Base-by-base conservation (phyloP, 163 green algal species). In the Chlamydomonas reinhardtii region DNA sequence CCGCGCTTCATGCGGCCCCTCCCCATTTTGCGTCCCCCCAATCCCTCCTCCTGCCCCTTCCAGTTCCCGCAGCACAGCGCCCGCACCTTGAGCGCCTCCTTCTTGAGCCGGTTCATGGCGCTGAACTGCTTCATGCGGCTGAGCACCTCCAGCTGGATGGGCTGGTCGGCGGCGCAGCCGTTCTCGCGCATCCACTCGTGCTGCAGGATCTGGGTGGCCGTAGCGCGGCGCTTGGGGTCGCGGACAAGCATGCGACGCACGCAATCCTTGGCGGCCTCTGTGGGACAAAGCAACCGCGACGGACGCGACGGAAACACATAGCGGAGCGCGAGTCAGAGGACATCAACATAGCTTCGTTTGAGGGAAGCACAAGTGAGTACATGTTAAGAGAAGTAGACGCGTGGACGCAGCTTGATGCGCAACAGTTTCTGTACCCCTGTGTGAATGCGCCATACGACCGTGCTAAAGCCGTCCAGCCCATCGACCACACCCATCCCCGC, bases 21-120 rank as follows among this genome's bases (percentile, higher is more conserved):
- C n/a, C n/a, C n/a, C n/a, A 14, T 48, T 5, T 48, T 48, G 39
- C 48, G 48, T 14, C 14, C 48, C 48, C 48, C 6, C 43, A 54
- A 6, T 16, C 48, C 11, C 14, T 56, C 6, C 12, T 20, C 12
- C 48, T 2, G 19, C 19, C 59, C 59, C 4, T n/a, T 22, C 4
- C 20, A 19, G 2, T 4, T n/a, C 59, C 2, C 24, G 0, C n/a
- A 65, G 2, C 22, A 9, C 59, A n/a, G 19, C 59, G 0, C 17
- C 0, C 48, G n/a, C 64, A 95, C 93, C 92, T 98, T 97, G 84
- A 99, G 93, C 5, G 97, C 98, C 92, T 98, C 92, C 89, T 98
- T 97, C 94, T 99, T 99, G 69, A 99, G 94, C 89, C 96, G 97
- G 94, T 99, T 99, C 93, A 99, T 97, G 84, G 86, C 93, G 16